Base-by-base conservation (phyloP, 768 basidiomycete species). In the Trametes meyenii region DNA sequence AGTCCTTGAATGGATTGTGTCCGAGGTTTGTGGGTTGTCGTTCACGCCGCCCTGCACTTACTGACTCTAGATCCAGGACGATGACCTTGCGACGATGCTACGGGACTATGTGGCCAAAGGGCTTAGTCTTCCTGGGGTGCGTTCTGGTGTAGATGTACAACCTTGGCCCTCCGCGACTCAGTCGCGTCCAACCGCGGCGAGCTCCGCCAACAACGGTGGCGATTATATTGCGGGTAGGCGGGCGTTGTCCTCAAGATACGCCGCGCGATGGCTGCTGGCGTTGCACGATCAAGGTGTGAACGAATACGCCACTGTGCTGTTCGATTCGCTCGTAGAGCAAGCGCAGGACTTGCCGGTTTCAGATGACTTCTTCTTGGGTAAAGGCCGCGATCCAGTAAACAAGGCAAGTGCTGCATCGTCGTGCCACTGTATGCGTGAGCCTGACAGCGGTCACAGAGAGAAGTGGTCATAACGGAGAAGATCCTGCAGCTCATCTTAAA, bases 1-100 rank as follows among this genome's bases (percentile, higher is more conserved):
- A 17, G 76, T 92, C 1, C 63, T 92, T 6, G 74, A 73, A 17
- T 94, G 92, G 92, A 84, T 93, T 43, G 73, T 91, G 52, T 79
- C 83, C 4, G 90, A 93, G 79, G 91, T 90, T 63, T 58, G 76
- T 69, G 6, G 12, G 7, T 5, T 17, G 16, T 16, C n/a, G 7
- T 42, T 2, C 19, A 49, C 10, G 5, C 26, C 39, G 38, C 43
- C 12, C 19, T 23, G 23, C 35, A 50, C 26, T 43, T 38, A 33
- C 39, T 45, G 17, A 45, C 21, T 13, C 29, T 29, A 29, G 26
- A 33, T 16, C 7, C 54, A 90, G 89, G 90, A 93, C 65, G 81
- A 86, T 51, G 82, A 79, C 64, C 75, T 94, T 23, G 85, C 87
- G 5, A 75, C 77, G 14, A 84, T 91, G 57, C 81, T 92, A 48